Evolutionary conservation across 768 basidiomycete species (phyloP).

Genomic region (Boletus rubescentipes): DNA sequence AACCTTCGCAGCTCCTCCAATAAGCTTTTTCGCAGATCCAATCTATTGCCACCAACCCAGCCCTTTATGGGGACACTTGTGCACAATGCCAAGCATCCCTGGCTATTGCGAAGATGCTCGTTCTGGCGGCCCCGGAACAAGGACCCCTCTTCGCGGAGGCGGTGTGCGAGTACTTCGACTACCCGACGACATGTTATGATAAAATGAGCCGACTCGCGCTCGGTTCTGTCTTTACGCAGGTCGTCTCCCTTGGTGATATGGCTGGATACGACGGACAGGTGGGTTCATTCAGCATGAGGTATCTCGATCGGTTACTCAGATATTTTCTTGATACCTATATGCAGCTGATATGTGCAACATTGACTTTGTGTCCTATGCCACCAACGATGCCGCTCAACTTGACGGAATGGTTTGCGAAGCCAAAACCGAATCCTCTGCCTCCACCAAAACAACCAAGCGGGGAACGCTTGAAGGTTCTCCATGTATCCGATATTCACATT

Average conservation of each 20-base stretch:
- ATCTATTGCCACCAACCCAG: constrained; percentile 39
- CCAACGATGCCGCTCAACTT: constrained; percentile 43
- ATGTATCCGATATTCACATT: constrained; percentile 50
- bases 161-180: constrained; percentile 45
- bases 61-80: constrained; percentile 38
- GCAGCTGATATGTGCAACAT: constrained; percentile 35
- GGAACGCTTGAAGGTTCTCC: constrained; percentile 47
- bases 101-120: constrained; percentile 42
- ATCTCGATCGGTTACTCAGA: not conserved
- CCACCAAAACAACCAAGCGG: constrained; percentile 42
- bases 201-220: constrained; percentile 35
- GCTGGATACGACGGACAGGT: constrained; percentile 53
- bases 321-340: not conserved
- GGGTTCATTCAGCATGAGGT: not conserved
- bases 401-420: constrained; percentile 48
- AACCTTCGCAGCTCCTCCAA: constrained; percentile 36
- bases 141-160: constrained; percentile 41
- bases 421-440: constrained; percentile 50
- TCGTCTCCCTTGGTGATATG: constrained; percentile 45
- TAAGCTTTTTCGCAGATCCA: constrained; percentile 39
- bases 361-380: constrained; percentile 38
- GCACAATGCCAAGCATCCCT: constrained; percentile 40
- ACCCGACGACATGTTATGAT: constrained; percentile 35
- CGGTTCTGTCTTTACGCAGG: constrained; percentile 47
- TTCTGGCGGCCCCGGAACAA: constrained; percentile 41